Evolutionary conservation across 116 monocot species (phyloP).

Genomic region (Dioscorea cayenensis): DNA sequence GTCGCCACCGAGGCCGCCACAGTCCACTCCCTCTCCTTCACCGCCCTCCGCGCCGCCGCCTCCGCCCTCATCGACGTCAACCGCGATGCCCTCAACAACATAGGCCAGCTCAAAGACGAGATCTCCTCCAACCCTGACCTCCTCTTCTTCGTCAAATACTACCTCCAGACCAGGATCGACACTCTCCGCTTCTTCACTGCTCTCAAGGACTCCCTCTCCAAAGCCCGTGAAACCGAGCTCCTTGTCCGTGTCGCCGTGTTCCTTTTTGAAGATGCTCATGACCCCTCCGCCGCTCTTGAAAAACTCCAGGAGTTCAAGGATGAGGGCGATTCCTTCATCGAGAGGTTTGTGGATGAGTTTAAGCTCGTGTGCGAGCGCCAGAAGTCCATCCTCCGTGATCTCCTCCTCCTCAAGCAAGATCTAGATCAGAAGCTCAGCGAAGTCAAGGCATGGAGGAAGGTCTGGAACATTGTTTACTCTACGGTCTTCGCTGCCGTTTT

Average conservation of each 20-base stretch:
- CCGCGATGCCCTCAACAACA: constrained; percentile 11
- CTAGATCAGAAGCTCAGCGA: constrained; percentile 12
- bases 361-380: constrained; percentile 7
- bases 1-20: neutral
- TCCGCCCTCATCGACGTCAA: constrained; percentile 16
- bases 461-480: constrained; percentile 8
- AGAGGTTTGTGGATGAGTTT: constrained; percentile 14
- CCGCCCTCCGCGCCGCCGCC: constrained; percentile 22
- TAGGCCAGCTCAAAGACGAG: constrained; percentile 19
- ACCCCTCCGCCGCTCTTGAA: neutral
- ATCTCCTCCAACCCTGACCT: constrained; percentile 23
- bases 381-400: neutral
- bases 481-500: constrained; percentile 8
- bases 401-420: constrained; percentile 1
- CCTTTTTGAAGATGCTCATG: constrained; percentile 12
- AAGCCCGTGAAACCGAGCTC: constrained; percentile 10
- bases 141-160: constrained; percentile 2
- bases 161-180: constrained; percentile 8
- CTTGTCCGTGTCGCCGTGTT: constrained; percentile 1
- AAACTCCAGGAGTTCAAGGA: constrained; percentile 7
- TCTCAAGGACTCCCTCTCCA: constrained; percentile 7
- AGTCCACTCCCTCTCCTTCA: constrained; percentile 24
- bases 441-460: constrained; percentile 13
- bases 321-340: constrained; percentile 16
- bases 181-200: constrained; percentile 17